A percentile compares a stretch with the other conserved stretches of the same genome.
Evolutionary conservation across 768 basidiomycete species (phyloP).

Genomic region (Lactarius deliciosus): DNA sequence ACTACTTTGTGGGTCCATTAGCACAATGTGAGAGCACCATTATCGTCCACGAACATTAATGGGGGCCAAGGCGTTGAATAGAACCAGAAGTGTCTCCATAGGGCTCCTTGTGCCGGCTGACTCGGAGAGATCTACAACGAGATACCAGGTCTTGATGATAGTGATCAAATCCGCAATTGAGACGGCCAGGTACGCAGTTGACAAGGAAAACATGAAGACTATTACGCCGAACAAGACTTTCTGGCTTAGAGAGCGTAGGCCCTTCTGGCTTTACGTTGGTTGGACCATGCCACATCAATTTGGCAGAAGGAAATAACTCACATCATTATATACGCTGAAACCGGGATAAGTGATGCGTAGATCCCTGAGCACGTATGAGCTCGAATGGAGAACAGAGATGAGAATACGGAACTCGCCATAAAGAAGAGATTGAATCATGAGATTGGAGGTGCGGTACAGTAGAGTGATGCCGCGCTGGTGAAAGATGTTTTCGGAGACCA

Average conservation of each 20-base stretch:
- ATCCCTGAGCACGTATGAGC: background rate
- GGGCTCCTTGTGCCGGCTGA: background rate
- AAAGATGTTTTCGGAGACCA: background rate
- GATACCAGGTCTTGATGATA: background rate
- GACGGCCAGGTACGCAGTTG: background rate
- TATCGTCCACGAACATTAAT: background rate
- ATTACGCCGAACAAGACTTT: background rate
- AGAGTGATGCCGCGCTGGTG: background rate
- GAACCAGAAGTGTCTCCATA: background rate
- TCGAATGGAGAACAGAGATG: background rate
- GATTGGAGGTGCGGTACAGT: background rate
- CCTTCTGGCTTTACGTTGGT: background rate
- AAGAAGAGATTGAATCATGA: background rate
- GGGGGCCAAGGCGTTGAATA: background rate
- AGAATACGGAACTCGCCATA: background rate
- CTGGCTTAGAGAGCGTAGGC: background rate
- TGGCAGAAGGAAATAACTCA: background rate
- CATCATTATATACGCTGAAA: background rate
- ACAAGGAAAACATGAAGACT: slow-evolving; percentile 7
- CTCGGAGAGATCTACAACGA: background rate
- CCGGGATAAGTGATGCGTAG: background rate
- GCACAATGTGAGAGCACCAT: background rate
- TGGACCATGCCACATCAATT: background rate
- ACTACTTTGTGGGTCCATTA: background rate
- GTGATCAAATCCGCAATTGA: background rate